phyloP scores from a whole-genome alignment of 2,329 filamentous ascomycete species.

The Fusarium drepaniforme region DNA sequence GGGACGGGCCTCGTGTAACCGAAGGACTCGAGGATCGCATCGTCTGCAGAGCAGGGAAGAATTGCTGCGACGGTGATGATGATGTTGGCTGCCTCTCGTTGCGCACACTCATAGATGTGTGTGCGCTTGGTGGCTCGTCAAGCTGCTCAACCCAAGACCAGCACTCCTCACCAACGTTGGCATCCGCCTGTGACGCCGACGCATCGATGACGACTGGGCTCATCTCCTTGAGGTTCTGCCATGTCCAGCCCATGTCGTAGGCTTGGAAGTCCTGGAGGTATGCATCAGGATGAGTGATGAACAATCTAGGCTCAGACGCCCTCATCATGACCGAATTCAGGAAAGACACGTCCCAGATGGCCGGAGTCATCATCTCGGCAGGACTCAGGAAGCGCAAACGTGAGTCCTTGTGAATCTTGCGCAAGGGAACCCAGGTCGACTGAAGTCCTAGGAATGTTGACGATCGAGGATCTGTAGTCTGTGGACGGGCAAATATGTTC shows the following conservation, averaged over 20 bases:
- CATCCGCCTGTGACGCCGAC: slow-evolving; percentile 49
- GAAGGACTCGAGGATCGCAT: slow-evolving; percentile 48
- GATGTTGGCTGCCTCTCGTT: slow-evolving; percentile 57
- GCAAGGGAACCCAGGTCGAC: slow-evolving; percentile 79
- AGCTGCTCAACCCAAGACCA: slow-evolving; percentile 74
- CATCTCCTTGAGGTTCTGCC: slow-evolving; percentile 75
- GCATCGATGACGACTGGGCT: slow-evolving; percentile 66
- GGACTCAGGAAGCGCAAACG: slow-evolving; percentile 77
- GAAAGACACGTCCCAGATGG: slow-evolving; percentile 79
- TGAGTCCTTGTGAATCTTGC: slow-evolving; percentile 81
- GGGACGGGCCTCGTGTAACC: slow-evolving; percentile 55
- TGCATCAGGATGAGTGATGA: slow-evolving; percentile 80
- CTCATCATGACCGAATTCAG: slow-evolving; percentile 81
- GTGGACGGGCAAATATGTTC: slow-evolving; percentile 48
- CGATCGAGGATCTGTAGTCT: slow-evolving; percentile 45
- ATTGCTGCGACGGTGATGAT: slow-evolving; percentile 55
- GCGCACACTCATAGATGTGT: slow-evolving; percentile 57
- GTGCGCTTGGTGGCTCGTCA: slow-evolving; percentile 66
- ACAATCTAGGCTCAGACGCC: slow-evolving; percentile 74
- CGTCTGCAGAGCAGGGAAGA: slow-evolving; percentile 38
- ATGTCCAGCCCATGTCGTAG: slow-evolving; percentile 73
- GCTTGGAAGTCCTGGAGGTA: slow-evolving; percentile 75
- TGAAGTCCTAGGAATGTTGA: slow-evolving; percentile 70
- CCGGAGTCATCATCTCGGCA: slow-evolving; percentile 79
- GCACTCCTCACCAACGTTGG: slow-evolving; percentile 69